A percentile compares a stretch with the other conserved stretches of the same genome.
phyloP scores from a whole-genome alignment of 2,329 filamentous ascomycete species.

The Fusarium multiceps region DNA sequence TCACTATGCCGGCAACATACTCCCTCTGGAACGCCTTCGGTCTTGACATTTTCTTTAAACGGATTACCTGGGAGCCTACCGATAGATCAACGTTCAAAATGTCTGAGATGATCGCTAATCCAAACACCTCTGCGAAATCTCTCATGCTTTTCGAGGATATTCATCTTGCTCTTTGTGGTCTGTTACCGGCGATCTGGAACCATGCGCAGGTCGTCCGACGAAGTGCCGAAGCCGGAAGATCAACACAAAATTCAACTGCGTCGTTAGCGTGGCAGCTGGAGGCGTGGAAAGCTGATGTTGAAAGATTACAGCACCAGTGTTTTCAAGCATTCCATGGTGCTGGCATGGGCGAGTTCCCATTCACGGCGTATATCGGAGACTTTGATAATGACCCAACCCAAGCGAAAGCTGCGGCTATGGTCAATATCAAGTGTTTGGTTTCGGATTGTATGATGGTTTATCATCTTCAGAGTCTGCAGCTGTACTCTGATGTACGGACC shows the following conservation, averaged over 20 bases:
- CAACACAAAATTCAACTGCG: slow-evolving; percentile 16
- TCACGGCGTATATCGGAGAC: slow-evolving; percentile 46
- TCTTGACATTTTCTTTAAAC: slow-evolving; percentile 51
- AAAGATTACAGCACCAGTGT: slow-evolving; percentile 37
- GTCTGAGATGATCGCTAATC: slow-evolving; percentile 47
- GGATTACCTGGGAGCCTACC: slow-evolving; percentile 49
- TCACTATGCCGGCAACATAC: slow-evolving; percentile 50
- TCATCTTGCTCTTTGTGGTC: slow-evolving; percentile 48
- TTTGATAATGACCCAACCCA: slow-evolving; percentile 41
- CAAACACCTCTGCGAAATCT: slow-evolving; percentile 42
- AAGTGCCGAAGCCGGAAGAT: slow-evolving; percentile 21
- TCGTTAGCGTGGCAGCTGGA: slow-evolving; percentile 45
- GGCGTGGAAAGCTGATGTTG: slow-evolving; percentile 43
- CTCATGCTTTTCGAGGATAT: slow-evolving; percentile 51
- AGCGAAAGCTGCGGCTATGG: slow-evolving; percentile 43
- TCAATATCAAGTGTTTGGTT: slow-evolving; percentile 47
- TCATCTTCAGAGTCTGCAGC: slow-evolving; percentile 52
- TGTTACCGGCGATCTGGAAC: slow-evolving; percentile 49
- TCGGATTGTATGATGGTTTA: slow-evolving; percentile 52
- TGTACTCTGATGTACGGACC: slow-evolving; percentile 50
- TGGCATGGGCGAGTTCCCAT: slow-evolving; percentile 30
- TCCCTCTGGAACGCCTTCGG: slow-evolving; percentile 54
- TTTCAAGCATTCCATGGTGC: slow-evolving; percentile 25
- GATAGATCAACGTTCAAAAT: slow-evolving; percentile 48
- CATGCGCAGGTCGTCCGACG: slow-evolving; percentile 44